phyloP scores from a whole-genome alignment of 2,329 filamentous ascomycete genomes.

The Epicoccum nigrum region DNA sequence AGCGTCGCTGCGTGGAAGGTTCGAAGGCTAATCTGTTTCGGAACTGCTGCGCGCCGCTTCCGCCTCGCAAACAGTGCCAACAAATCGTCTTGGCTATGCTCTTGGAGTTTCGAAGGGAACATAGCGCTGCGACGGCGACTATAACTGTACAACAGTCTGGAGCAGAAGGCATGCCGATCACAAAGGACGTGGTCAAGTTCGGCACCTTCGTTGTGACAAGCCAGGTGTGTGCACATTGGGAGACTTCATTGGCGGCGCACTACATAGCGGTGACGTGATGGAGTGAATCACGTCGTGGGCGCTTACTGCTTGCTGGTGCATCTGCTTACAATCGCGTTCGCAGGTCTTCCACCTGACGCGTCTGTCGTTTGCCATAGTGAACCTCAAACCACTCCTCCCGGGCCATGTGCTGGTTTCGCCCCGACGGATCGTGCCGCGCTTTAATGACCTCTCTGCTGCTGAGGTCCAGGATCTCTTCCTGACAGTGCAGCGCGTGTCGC shows the following conservation, averaged over 20 bases:
- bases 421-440: constrained; percentile 67
- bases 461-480: constrained; percentile 87
- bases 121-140: constrained; percentile 11
- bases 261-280: constrained; percentile 14
- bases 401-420: constrained; percentile 94
- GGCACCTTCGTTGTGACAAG: constrained; percentile 53
- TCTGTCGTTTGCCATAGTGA: constrained; percentile 86
- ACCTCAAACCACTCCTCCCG: constrained; percentile 90
- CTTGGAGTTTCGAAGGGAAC: constrained; percentile 4
- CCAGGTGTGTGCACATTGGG: constrained; percentile 43
- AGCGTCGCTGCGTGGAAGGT: constrained; percentile 15
- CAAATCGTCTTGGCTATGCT: constrained; percentile 11
- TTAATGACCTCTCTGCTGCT: constrained; percentile 72
- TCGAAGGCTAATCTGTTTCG: constrained; percentile 11
- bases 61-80: constrained; percentile 12
- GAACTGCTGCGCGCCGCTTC: constrained; percentile 8
- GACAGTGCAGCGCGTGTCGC: constrained; percentile 82
- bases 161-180: constrained; percentile 44
- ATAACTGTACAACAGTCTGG: constrained; percentile 6
- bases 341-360: constrained; percentile 87
- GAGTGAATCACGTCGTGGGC: constrained; percentile 2
- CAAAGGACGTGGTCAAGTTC: constrained; percentile 51
- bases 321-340: constrained; percentile 11
- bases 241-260: constrained; percentile 13
- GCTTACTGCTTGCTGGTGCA: constrained; percentile 1